Evolutionary conservation across 305 asterid species (phyloP), one percentile per base, ranked within the genome.

Genomic region (Nicotiana rustica): DNA sequence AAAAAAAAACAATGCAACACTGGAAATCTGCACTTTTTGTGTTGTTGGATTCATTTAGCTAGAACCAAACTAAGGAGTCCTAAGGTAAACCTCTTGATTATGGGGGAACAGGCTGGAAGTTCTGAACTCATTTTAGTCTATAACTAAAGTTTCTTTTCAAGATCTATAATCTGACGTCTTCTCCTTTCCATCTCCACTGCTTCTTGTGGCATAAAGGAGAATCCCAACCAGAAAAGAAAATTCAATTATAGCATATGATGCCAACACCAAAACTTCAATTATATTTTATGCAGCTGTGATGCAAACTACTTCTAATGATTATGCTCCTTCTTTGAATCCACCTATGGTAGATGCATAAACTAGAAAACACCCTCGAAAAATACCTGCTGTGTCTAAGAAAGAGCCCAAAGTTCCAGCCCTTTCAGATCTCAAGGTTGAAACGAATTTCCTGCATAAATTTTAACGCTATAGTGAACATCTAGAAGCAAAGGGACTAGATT

Each of bases 341-440:
- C 29, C 47, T 75, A 38, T 19, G 0, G 18, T 65, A 52, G 47
- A 14, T 8, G 17, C 17, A 75, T 75, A 36, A 79, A 38, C 71
- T n/a, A 67, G 21, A 75, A 49, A 52, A 49, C 17, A 73, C 18
- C 68, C 70, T 18, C 60, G 59, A 44, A 31, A 56, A 75, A 87
- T 91, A 96, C 99, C 99, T 78, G 91, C 85, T 83, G 87, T 87
- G 82, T 92, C 97, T 21, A 95, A 84, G 83, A 88, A 95, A 82
- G 94, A 81, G 69, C 99, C 97, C 36, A 91, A 80, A 41, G 86
- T 85, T 87, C 96, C 98, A 59, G 85, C 83, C 71, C 97, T 93
- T 87, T 92, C 97, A 77, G 91, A 65, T 86, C 98, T 92, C 88
- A 96, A 90, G 92, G 94, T 93, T 79, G 99, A 96, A 84, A 93